A percentile compares a stretch with the other conserved stretches of the same genome.
phyloP scores from a whole-genome alignment of 2,329 filamentous ascomycete species.

The Hymenoscyphus occultus region DNA sequence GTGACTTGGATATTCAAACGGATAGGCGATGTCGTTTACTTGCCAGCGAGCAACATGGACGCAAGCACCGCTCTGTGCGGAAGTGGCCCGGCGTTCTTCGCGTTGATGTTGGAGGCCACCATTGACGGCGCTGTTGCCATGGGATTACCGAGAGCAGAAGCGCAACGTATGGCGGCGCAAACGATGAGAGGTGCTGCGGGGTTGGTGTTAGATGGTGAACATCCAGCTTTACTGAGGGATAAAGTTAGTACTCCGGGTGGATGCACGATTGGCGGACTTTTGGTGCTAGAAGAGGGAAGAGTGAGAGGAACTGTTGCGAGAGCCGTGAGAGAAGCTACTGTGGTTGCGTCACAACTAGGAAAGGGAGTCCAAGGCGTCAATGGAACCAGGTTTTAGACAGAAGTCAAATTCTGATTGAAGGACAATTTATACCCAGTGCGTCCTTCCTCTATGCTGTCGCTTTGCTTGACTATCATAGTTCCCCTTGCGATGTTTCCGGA shows the following conservation, averaged over 20 bases:
- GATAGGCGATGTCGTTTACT: constrained; percentile 67
- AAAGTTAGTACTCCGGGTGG: constrained; percentile 76
- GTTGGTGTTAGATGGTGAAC: constrained; percentile 66
- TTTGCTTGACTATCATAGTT: no score
- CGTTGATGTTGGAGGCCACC: constrained; percentile 70
- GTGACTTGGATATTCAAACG: constrained; percentile 75
- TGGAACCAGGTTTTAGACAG: constrained; percentile 43
- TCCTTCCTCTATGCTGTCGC: no score
- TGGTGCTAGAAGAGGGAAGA: constrained; percentile 70
- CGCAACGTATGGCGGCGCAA: constrained; percentile 75
- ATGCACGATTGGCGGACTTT: constrained; percentile 71
- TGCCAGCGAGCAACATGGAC: constrained; percentile 68
- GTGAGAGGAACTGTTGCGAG: constrained; percentile 65
- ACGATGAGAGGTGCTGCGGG: constrained; percentile 72
- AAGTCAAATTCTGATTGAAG: not conserved
- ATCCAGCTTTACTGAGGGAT: constrained; percentile 71
- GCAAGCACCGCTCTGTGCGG: constrained; percentile 71
- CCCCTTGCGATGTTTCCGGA: no score
- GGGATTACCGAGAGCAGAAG: constrained; percentile 70
- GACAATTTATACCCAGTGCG: no score
- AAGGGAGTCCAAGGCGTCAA: constrained; percentile 47
- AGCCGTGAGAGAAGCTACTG: constrained; percentile 68
- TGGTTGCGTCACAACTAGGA: constrained; percentile 65
- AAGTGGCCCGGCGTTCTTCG: constrained; percentile 73
- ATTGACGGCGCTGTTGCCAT: constrained; percentile 77